A percentile compares a stretch with the other conserved stretches of the same genome.
phyloP scores from a whole-genome alignment of 805 yeast species.

The Suhomyces tanzawaensis region DNA sequence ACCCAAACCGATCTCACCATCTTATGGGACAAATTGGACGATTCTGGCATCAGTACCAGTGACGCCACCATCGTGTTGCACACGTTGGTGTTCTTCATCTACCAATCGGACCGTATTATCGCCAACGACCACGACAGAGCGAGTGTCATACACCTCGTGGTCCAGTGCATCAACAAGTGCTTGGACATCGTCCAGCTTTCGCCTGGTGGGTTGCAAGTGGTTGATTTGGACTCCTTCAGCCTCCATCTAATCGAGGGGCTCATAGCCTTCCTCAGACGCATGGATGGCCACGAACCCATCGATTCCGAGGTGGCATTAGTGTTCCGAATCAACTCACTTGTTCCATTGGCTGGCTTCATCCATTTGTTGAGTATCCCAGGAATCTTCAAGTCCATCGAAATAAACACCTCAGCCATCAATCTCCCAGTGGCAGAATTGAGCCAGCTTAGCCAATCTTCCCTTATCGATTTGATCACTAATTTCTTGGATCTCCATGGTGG shows the following conservation, averaged over 20 bases:
- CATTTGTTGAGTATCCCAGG: slow-evolving; percentile 14
- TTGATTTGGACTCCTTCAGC: neutral
- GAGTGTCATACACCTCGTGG: neutral
- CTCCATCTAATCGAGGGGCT: neutral
- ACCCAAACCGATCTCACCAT: neutral
- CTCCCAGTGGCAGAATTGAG: neutral
- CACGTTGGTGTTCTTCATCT: neutral
- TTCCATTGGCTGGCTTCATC: neutral
- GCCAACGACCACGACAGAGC: neutral
- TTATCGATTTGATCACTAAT: slow-evolving; percentile 16
- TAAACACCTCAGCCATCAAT: slow-evolving; percentile 2
- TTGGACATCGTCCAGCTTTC: neutral
- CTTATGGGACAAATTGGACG: neutral
- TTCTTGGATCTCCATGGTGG: slow-evolving; percentile 16
- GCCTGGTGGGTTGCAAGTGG: neutral
- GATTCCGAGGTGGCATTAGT: neutral
- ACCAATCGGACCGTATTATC: neutral
- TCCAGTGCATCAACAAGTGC: neutral
- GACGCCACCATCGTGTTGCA: neutral
- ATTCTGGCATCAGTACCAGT: neutral
- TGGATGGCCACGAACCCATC: neutral
- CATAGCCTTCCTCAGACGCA: neutral
- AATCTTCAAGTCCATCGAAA: slow-evolving; percentile 2
- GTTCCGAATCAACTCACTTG: neutral
- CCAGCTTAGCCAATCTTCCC: neutral